These are phyloP conservation scores for Tetracladium setigerum DNA, from an alignment of 495 filamentous ascomycete genomes.

Conservation along the genomic window DNA sequence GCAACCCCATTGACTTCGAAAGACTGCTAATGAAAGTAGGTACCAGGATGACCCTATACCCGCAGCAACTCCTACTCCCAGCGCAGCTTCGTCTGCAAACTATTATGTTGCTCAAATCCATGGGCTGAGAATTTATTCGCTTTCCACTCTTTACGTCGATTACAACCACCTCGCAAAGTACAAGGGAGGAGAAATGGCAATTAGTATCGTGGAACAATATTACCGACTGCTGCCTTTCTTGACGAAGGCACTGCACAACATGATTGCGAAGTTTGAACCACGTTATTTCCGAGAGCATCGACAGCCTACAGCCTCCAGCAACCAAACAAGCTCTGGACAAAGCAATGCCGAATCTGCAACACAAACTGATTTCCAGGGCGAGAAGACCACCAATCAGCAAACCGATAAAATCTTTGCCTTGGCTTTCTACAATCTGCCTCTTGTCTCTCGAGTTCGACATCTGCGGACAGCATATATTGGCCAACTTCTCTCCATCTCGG, in stretches of 20 bases:
- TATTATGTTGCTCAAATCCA: slow-evolving; percentile 97
- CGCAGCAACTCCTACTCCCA: slow-evolving; percentile 68
- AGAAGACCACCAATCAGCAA: slow-evolving; percentile 84
- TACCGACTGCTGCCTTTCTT: slow-evolving; percentile 94
- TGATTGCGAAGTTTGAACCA: slow-evolving; percentile 90
- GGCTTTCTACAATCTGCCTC: slow-evolving; percentile 92
- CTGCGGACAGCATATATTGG: slow-evolving; percentile 89
- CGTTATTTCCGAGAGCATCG: slow-evolving; percentile 88
- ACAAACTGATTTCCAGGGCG: slow-evolving; percentile 53
- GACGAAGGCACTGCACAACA: slow-evolving; percentile 79
- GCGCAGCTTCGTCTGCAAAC: slow-evolving; percentile 70
- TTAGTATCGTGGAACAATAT: slow-evolving; percentile 80
- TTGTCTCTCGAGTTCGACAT: slow-evolving; percentile 85
- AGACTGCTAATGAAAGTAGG: slow-evolving; percentile 28
- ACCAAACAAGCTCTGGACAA: slow-evolving; percentile 59
- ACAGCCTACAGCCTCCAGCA: slow-evolving; percentile 56
- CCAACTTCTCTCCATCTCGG: slow-evolving; percentile 86
- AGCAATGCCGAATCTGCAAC: slow-evolving; percentile 54
- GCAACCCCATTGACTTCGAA: neutral
- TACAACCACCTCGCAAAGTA: slow-evolving; percentile 74
- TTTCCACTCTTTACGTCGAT: slow-evolving; percentile 97
- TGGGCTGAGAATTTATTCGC: slow-evolving; percentile 71
- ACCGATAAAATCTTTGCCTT: slow-evolving; percentile 93
- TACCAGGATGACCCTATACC: slow-evolving; percentile 69
- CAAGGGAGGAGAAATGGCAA: slow-evolving; percentile 66